Base-by-base conservation (phyloP, 305 asterid species). In the Fraxinus xanthoxyloides region DNA sequence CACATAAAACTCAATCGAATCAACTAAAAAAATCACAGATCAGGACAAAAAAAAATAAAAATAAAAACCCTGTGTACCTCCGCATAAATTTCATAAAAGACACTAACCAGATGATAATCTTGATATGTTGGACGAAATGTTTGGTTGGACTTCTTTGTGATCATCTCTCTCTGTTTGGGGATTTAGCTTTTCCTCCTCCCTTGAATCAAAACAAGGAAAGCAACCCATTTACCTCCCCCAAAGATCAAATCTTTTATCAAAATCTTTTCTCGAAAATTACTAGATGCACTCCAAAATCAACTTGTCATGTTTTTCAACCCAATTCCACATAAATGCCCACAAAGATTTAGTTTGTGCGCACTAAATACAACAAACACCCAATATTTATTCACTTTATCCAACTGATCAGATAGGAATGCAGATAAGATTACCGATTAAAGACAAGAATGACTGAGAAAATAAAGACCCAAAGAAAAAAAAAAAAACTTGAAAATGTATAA, bases 181-280 rank as follows among this genome's bases (percentile, higher is more conserved):
- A 85, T 94, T 92, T 76, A 94, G 88, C 84, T 88, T 92, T 79
- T 91, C 95, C 85, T 88, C 98, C 78, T 94, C 97, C 61, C 88
- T 90, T 28, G 98, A 90, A 83, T 91, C 99, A 85, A 96, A 96
- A 86, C 99, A 96, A 81, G 97, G 92, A 88, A 96, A 96, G 83
- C 98, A 96, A 72, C 98, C 98, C 99, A 96, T 96, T 59, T 84
- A 65, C 79, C 84, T 78, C 78, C 75, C 85, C 46, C 72, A 82
- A 88, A 90, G 86, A 89, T 88, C 89, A 84, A 87, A 85, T 82
- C 85, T 84, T 84, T 87, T 46, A 48, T 34, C 77, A 74, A 81
- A 76, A 85, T 84, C 84, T 79, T 30, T 69, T 77, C 77, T 80
- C 19, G 7, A 84, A 81, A 21, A 79, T 80, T 43, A 75, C 74